Evolutionary conservation across 2,329 filamentous ascomycete species (phyloP).

Genomic region (Alternaria ventricosa): DNA sequence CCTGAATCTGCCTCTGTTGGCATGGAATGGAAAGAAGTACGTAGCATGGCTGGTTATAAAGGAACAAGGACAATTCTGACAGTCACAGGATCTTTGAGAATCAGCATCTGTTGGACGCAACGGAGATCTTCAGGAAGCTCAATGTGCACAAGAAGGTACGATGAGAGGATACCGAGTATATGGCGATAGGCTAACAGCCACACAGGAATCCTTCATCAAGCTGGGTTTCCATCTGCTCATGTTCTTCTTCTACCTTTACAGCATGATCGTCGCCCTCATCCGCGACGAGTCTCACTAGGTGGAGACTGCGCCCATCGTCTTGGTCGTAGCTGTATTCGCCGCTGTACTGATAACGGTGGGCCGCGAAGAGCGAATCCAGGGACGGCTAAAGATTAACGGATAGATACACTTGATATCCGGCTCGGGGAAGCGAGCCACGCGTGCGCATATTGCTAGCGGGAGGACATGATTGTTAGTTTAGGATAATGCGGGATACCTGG

Average conservation of each 20-base stretch:
- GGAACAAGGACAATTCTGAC: slow-evolving; percentile 41
- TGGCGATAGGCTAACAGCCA: slow-evolving; percentile 14
- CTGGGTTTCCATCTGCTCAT: slow-evolving; percentile 98
- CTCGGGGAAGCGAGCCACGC: slow-evolving; percentile 16
- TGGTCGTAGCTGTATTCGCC: slow-evolving; percentile 4
- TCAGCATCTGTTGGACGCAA: slow-evolving; percentile 94
- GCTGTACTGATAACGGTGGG: slow-evolving; percentile 2
- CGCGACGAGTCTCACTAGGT: slow-evolving; percentile 83
- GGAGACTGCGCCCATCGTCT: slow-evolving; percentile 25
- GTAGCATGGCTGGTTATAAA: slow-evolving; percentile 51
- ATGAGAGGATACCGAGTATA: background rate
- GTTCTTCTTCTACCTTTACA: slow-evolving; percentile 99
- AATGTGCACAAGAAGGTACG: slow-evolving; percentile 97
- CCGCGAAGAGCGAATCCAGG: background rate
- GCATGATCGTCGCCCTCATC: slow-evolving; percentile 97
- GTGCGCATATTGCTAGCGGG: slow-evolving; percentile 17
- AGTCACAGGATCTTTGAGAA: slow-evolving; percentile 86
- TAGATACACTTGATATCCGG: slow-evolving; percentile 18
- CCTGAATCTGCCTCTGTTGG: slow-evolving; percentile 89
- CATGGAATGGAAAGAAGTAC: slow-evolving; percentile 97
- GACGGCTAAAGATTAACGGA: background rate
- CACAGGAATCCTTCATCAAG: slow-evolving; percentile 96
- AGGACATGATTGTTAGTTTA: slow-evolving; percentile 2
- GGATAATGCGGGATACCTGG: slow-evolving; percentile 11
- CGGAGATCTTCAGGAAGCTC: slow-evolving; percentile 98